A percentile compares a stretch with the other conserved stretches of the same genome.
Evolutionary conservation across 352 stramenopile genomes (phyloP).

Genomic region (Thalassiosira hispida): DNA sequence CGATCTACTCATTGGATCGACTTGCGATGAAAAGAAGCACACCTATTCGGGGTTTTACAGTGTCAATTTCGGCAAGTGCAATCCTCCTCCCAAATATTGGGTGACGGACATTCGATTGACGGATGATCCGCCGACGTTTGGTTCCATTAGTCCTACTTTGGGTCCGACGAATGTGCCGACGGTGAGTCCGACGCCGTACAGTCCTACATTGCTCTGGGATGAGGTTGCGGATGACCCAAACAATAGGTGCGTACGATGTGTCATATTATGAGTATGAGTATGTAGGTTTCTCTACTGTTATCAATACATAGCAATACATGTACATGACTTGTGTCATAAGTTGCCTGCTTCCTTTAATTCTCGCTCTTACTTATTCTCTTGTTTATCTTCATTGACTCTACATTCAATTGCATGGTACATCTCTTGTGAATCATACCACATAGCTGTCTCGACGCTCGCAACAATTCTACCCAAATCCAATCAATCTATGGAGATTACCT

Average conservation of each 20-base stretch:
- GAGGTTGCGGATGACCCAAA: background rate
- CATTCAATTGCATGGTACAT: too few species aligned
- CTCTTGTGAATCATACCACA: too few species aligned
- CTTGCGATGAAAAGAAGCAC: background rate
- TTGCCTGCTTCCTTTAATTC: too few species aligned
- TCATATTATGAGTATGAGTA: too few species aligned
- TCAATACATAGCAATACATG: too few species aligned
- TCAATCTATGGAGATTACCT: background rate
- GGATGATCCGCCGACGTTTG: slow-evolving; percentile 8
- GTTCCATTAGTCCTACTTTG: background rate
- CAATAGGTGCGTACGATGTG: background rate
- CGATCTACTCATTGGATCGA: background rate
- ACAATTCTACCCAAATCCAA: background rate
- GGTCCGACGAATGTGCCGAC: background rate
- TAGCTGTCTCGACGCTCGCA: background rate
- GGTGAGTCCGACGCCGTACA: background rate
- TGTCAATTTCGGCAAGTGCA: background rate
- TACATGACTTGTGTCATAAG: background rate
- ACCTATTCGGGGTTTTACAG: background rate
- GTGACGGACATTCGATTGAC: slow-evolving; percentile 10
- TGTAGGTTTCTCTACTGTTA: too few species aligned
- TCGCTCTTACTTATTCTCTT: background rate
- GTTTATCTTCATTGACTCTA: background rate
- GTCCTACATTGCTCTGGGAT: background rate
- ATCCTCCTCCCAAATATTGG: slow-evolving; percentile 6